A percentile compares a stretch with the other conserved stretches of the same genome.
phyloP scores from a whole-genome alignment of 176 grass and related monocot genomes.

The Raddia distichophylla region DNA sequence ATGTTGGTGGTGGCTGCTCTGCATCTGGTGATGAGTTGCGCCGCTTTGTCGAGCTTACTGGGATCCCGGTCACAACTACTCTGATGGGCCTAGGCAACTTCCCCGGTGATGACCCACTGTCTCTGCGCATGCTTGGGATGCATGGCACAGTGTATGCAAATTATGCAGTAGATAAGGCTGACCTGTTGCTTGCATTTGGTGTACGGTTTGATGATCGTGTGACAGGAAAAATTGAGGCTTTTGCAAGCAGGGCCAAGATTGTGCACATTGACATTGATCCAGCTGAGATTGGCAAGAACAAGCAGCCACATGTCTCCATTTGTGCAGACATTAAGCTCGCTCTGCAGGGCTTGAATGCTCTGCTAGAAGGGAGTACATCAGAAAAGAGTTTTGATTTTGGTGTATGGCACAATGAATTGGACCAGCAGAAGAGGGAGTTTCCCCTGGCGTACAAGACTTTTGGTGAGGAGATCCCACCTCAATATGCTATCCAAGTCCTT shows the following conservation, averaged over 20 bases:
- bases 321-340: slow-evolving; percentile 81
- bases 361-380: slow-evolving; percentile 49
- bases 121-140: slow-evolving; percentile 94
- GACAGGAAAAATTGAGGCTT: slow-evolving; percentile 96
- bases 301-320: slow-evolving; percentile 94
- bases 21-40: slow-evolving; percentile 75
- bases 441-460: slow-evolving; percentile 80
- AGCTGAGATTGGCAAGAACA: slow-evolving; percentile 98
- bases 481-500: slow-evolving; percentile 87
- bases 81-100: slow-evolving; percentile 97
- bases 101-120: slow-evolving; percentile 66
- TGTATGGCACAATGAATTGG: slow-evolving; percentile 65
- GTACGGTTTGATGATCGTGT: slow-evolving; percentile 95
- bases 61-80: slow-evolving; percentile 88
- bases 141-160: slow-evolving; percentile 95
- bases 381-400: slow-evolving; percentile 54
- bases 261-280: slow-evolving; percentile 99
- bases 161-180: slow-evolving; percentile 89
- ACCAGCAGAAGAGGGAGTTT: slow-evolving; percentile 75
- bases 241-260: slow-evolving; percentile 94
- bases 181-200: slow-evolving; percentile 91
- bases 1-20: slow-evolving; percentile 88
- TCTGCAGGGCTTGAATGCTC: slow-evolving; percentile 69
- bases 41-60: slow-evolving; percentile 72
- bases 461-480: slow-evolving; percentile 66